Base-by-base conservation (phyloP, 352 stramenopile species). In the Globisporangium canariense region DNA sequence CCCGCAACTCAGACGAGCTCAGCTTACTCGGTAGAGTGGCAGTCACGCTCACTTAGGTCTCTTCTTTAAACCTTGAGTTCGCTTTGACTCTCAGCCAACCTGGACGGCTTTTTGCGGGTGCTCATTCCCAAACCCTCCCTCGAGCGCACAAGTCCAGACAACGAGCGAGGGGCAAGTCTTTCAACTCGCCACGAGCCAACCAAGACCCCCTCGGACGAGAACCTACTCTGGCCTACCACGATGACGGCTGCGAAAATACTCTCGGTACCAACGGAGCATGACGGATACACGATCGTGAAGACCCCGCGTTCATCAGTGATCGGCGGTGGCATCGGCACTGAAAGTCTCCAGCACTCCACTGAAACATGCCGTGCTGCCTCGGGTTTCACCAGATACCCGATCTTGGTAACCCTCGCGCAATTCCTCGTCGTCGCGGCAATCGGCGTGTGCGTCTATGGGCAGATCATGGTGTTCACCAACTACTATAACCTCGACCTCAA, bases 381-480 rank as follows among this genome's bases (percentile, higher is more conserved):
- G n/a, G 52, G 52, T 18, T 50, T 30, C 4, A 11, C 20, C n/a
- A 50, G 46, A 11, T 58, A 50, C 36, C 14, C 46, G 32, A 38
- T 58, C 2, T 20, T 58, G 36, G 46, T n/a, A 18, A 65, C 43
- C 32, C 7, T 58, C 2, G 59, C 59, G n/a, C 59, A 65, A 38
- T 14, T 65, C 20, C 20, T 65, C 9, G 25, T 65, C 34, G n/a
- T 50, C 38, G 32, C 38, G 18, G 46, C 59, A 8, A 65, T 65
- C 46, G 46, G 46, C 18, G 59, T 65, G 10, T 43, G n/a, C 46
- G 18, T 58, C 28, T 65, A 58, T 25, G 59, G 59, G 36, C 59
- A 65, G 40, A 58, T 65, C 50, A 52, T 58, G 47, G 50, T 65
- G n/a, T 58, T 58, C 59, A 65, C 59, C 11, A 25, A 57, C 47